Evolutionary conservation across 257 asterid species (phyloP), one percentile per base, ranked within the genome.

Genomic region (Marsdenia floribunda): DNA sequence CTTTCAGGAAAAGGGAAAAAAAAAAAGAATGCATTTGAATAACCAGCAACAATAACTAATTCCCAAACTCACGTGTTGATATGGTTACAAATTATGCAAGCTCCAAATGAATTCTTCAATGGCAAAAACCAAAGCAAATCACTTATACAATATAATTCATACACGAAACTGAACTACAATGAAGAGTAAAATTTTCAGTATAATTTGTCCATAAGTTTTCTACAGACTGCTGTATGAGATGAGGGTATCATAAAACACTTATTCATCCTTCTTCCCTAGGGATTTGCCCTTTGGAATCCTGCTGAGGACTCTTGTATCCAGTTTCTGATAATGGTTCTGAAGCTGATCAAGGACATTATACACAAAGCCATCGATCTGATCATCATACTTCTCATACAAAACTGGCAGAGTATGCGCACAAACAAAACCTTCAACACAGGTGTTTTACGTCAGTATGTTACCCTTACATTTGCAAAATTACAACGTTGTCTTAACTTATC

Each of bases 401-500:
- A 87, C 83, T 0, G 98, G 98, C 68, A 91, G 81, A 33, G 90
- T 87, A 83, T 91, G 97, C 10, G 96, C 98, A 19, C 86, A 91
- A 72, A 93, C 86, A 78, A 91, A 90, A 81, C 97, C 97, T 91
- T 21, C 2, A 35, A 35, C 55, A 64, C 63, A 55, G 19, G 2
- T 65, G 26, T 50, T 12, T 49, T 14, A 65, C 53, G 46, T 68
- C 68, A 76, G 35, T 15, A 50, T 50, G 55, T 50, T 21, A 52
- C 15, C 15, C 15, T 52, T 50, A 13, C 4, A 15, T 3, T 16
- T 16, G 2, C 15, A 49, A 49, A 49, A 10, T 49, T 49, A 49
- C 52, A 47, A 47, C 7, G 52, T 7, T 14, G 14, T 47, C 52
- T 8, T 29, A 29, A 29, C 33, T 29, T 29, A 29, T 29, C 33